phyloP scores from a whole-genome alignment of 306 rosid species.

The Inga oerstediana region DNA sequence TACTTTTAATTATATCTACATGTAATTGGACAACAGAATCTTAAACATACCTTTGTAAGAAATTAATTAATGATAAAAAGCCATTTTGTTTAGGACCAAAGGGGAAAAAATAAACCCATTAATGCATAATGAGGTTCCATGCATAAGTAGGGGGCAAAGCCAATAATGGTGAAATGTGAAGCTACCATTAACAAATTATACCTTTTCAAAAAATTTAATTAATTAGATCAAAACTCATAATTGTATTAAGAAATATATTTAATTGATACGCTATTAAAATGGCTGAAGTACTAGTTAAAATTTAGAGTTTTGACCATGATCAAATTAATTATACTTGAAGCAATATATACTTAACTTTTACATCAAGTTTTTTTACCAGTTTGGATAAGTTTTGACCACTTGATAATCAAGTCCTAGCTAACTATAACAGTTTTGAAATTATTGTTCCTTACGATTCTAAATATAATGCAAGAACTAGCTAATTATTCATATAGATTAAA shows the following conservation, averaged over 20 bases:
- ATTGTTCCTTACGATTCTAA: too few relatives aligned
- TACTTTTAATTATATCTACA: background rate
- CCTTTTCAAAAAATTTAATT: background rate
- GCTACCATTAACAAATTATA: background rate
- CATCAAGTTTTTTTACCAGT: background rate
- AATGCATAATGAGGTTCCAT: background rate
- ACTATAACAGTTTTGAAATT: too few relatives aligned
- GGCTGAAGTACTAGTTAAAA: background rate
- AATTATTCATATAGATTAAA: too few relatives aligned
- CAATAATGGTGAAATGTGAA: background rate
- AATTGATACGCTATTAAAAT: background rate
- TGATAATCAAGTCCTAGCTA: background rate
- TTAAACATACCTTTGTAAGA: background rate
- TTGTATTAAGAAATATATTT: background rate
- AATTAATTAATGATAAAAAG: conserved; percentile 6
- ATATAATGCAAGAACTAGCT: too few relatives aligned
- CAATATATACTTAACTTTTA: background rate
- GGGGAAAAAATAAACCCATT: background rate
- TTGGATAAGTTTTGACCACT: background rate
- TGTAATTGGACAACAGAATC: background rate
- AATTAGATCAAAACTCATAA: background rate
- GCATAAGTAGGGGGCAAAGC: background rate
- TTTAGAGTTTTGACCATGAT: background rate
- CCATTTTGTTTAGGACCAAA: background rate
- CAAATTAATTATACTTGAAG: background rate